Evolutionary conservation across 306 rosid genomes (phyloP).

Genomic region (Phaseolus lunatus): DNA sequence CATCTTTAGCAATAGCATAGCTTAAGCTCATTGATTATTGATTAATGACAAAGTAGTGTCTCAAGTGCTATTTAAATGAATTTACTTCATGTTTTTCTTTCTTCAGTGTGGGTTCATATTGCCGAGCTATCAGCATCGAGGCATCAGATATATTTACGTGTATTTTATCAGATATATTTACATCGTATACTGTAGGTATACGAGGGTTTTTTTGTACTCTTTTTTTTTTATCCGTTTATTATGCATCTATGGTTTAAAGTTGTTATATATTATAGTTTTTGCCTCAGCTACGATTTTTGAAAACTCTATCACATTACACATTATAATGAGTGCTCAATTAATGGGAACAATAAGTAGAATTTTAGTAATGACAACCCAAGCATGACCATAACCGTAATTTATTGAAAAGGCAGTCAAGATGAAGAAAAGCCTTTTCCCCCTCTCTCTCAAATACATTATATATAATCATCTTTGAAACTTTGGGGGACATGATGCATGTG

Average conservation of each 20-base stretch:
- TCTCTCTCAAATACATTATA: conserved; percentile 45
- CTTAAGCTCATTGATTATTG: conserved; percentile 30
- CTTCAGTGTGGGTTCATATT: conserved; percentile 27
- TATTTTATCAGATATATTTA: conserved; percentile 13
- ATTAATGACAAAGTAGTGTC: conserved; percentile 33
- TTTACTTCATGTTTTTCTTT: conserved; percentile 25
- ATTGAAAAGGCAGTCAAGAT: conserved; percentile 41
- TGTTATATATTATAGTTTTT: not conserved
- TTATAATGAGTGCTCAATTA: not conserved
- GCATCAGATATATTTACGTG: not conserved
- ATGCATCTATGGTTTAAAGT: not conserved
- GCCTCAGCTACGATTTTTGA: not conserved
- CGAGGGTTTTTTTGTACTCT: not conserved
- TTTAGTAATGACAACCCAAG: not conserved
- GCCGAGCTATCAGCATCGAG: conserved; percentile 7
- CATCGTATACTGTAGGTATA: not conserved
- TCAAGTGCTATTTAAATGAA: conserved; percentile 5
- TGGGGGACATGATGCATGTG: conserved; percentile 50
- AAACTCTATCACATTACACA: not conserved
- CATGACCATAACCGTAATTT: not conserved
- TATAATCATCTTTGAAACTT: conserved; percentile 44
- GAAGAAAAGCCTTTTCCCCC: conserved; percentile 43
- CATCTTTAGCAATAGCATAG: conserved; percentile 16
- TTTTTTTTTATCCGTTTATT: not conserved
- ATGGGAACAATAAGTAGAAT: not conserved